These are phyloP conservation scores for Cutaneotrichosporon dermatis DNA, from an alignment of 1,284 basidiomycete species.

Conservation along the genomic window DNA sequence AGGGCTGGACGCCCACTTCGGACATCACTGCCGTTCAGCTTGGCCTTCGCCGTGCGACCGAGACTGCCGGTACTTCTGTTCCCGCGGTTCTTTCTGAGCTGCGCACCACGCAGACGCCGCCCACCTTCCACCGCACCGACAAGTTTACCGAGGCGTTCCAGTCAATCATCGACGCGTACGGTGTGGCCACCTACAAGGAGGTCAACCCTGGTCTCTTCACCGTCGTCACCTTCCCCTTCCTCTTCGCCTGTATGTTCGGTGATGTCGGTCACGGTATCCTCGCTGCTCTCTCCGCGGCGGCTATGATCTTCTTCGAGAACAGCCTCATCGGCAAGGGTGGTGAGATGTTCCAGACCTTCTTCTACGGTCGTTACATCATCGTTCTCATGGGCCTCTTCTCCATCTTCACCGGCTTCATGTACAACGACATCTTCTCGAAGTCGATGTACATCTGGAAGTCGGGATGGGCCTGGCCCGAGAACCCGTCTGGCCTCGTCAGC, in stretches of 20 bases:
- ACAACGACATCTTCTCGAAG: conserved; percentile 99
- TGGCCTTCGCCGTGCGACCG: conserved; percentile 87
- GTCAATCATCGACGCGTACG: conserved; percentile 96
- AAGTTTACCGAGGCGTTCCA: conserved; percentile 98
- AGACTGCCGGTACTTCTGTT: conserved; percentile 87
- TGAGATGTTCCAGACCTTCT: conserved; percentile 83
- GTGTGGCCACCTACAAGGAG: conserved; percentile 91
- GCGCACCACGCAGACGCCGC: conserved; percentile 83
- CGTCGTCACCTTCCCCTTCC: conserved; percentile 92
- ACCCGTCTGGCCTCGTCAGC: conserved; percentile 52
- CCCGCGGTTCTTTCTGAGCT: conserved; percentile 91
- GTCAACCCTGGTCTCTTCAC: conserved; percentile 95
- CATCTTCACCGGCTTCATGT: conserved; percentile 92
- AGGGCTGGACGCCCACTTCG: conserved; percentile 94
- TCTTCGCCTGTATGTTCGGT: conserved; percentile 99
- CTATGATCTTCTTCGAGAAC: conserved; percentile 82
- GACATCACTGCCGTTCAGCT: conserved; percentile 84
- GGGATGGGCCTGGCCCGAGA: conserved; percentile 75
- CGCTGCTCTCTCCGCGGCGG: conserved; percentile 68
- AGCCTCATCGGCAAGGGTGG: conserved; percentile 66
- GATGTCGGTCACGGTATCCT: conserved; percentile 95
- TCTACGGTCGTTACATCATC: conserved; percentile 97
- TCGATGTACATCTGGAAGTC: conserved; percentile 82
- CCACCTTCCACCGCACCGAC: conserved; percentile 92
- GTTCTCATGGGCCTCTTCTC: conserved; percentile 95